Evolutionary conservation across 208 protist genomes (phyloP).

Genomic region (Wallacemonas sp.): DNA sequence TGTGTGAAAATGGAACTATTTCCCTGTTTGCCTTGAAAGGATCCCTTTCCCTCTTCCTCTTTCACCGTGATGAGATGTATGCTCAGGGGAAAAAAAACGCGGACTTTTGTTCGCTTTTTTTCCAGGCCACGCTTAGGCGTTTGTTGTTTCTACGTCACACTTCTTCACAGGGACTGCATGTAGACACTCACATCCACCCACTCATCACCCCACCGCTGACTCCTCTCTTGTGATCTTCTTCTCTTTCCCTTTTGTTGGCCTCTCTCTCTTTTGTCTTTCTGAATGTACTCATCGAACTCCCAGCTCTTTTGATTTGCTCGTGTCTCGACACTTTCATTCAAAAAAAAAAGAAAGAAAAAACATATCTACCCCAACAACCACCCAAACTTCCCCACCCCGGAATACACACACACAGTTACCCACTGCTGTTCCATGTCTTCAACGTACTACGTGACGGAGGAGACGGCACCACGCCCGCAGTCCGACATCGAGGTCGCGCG

Average conservation of each 20-base stretch:
- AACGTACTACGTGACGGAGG: slow-evolving; percentile 5
- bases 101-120: too few relatives aligned
- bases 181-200: neutral
- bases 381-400: neutral
- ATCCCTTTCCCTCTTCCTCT: too few relatives aligned
- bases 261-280: slow-evolving; percentile 4
- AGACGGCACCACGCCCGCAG: neutral
- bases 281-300: neutral
- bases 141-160: neutral
- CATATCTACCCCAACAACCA: neutral
- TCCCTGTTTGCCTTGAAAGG: too few relatives aligned
- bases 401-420: neutral
- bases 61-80: too few relatives aligned
- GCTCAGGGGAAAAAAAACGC: too few relatives aligned
- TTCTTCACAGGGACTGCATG: neutral
- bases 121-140: too few relatives aligned
- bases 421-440: neutral
- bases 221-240: too few relatives aligned
- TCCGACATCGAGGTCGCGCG: neutral
- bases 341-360: slow-evolving; percentile 8
- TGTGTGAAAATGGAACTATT: too few relatives aligned
- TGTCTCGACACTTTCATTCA: too few relatives aligned
- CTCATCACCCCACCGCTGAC: too few relatives aligned
- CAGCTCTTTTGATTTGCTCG: neutral
- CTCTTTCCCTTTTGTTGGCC: slow-evolving; percentile 16